Conservation (phyloP, 2,329 filamentous ascomycete species). For the Aspergillus unguis region DNA sequence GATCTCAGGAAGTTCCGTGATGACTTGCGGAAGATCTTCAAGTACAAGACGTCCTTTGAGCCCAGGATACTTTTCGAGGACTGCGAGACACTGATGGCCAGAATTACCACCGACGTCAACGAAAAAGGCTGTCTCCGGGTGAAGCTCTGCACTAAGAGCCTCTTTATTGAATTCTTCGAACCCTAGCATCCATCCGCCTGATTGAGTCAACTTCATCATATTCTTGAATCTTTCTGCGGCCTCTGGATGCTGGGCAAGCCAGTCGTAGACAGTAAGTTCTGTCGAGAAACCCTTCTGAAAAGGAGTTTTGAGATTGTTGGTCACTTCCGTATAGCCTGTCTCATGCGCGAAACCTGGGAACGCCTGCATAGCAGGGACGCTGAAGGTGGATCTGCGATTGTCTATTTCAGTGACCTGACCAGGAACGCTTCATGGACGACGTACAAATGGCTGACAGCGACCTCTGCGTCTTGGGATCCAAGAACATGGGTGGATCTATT, state of each 20-base stretch:
- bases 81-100: conserved; percentile 38
- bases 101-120: conserved; percentile 44
- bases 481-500: background rate
- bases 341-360: conserved; percentile 29
- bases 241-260: conserved; percentile 26
- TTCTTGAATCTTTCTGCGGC: conserved; percentile 16
- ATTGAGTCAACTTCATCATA: background rate
- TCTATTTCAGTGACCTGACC: background rate
- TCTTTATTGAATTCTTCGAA: background rate
- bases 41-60: conserved; percentile 38
- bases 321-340: conserved; percentile 28
- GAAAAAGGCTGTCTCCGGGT: conserved; percentile 27
- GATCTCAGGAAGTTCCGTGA: conserved; percentile 25
- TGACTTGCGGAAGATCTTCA: conserved; percentile 38
- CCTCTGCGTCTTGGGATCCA: background rate
- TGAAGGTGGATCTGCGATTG: background rate
- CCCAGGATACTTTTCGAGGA: conserved; percentile 32
- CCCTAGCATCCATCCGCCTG: conserved; percentile 1
- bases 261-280: conserved; percentile 25
- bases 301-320: conserved; percentile 21
- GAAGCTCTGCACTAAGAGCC: background rate
- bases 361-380: conserved; percentile 1
- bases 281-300: conserved; percentile 33
- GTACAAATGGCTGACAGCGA: background rate
- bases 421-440: background rate